Percentiles rank a stretch among this genome's conserved stretches.
Evolutionary conservation across 2,329 filamentous ascomycete species (phyloP).

Genomic region (Fusarium sp.): DNA sequence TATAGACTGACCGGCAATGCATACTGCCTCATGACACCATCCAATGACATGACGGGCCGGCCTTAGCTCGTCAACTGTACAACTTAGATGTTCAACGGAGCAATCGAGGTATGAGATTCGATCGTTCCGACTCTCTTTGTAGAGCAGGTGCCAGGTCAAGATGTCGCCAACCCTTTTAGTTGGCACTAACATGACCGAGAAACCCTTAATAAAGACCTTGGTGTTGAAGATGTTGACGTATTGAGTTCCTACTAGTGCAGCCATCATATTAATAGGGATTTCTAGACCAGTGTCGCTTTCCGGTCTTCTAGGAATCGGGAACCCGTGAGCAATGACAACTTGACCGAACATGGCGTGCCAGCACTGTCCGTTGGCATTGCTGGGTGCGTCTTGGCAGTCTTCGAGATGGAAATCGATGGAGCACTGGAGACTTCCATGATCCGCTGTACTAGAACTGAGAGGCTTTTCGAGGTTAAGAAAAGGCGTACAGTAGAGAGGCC

Average conservation of each 20-base stretch:
- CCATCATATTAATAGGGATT: not conserved
- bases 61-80: not conserved
- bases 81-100: not conserved
- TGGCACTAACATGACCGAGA: constrained; percentile 15
- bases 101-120: constrained; percentile 26
- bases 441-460: no score
- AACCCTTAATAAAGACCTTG: constrained; percentile 23
- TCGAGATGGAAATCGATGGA: not conserved
- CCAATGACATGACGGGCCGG: constrained; percentile 26
- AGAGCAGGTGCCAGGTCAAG: constrained; percentile 27
- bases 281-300: constrained; percentile 16
- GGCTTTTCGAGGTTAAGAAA: no score
- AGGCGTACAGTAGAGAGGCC: no score
- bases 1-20: no score
- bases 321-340: not conserved
- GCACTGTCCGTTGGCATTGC: no score
- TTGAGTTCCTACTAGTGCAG: not conserved
- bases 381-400: no score
- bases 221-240: constrained; percentile 14
- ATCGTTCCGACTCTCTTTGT: not conserved
- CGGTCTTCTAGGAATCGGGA: constrained; percentile 13
- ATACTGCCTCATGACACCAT: constrained; percentile 25
- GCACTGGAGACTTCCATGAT: no score
- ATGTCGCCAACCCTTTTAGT: constrained; percentile 1
- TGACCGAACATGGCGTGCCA: constrained; percentile 16